phyloP scores from a whole-genome alignment of 345 rosid genomes.

The Salix koriyanagi region DNA sequence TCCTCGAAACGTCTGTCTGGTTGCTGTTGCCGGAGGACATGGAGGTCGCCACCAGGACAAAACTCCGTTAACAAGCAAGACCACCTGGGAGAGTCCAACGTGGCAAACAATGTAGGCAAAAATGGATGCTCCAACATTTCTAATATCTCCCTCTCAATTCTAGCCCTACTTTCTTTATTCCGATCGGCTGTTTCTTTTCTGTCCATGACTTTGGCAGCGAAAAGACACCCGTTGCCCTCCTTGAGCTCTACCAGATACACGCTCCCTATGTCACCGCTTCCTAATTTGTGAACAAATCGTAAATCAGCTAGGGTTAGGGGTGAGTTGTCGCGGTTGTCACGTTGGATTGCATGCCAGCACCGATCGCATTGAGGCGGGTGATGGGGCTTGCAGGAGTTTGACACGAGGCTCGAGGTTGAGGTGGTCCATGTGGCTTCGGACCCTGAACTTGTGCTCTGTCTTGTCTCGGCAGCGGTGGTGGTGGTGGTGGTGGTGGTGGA shows the following conservation, averaged over 20 bases:
- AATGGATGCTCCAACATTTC: slow-evolving; percentile 79
- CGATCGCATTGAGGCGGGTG: slow-evolving; percentile 48
- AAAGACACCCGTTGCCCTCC: slow-evolving; percentile 49
- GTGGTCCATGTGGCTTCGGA: slow-evolving; percentile 30
- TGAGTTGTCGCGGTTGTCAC: slow-evolving; percentile 16
- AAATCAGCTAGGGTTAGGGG: slow-evolving; percentile 47
- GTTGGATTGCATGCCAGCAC: slow-evolving; percentile 50
- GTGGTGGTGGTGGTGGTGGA: slow-evolving; percentile 26
- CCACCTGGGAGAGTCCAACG: slow-evolving; percentile 65
- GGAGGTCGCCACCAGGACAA: slow-evolving; percentile 86
- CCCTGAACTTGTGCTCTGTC: slow-evolving; percentile 40
- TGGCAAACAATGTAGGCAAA: slow-evolving; percentile 68
- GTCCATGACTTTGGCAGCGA: slow-evolving; percentile 86
- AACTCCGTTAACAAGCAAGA: slow-evolving; percentile 73
- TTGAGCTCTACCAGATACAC: slow-evolving; percentile 71
- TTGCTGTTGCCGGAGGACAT: slow-evolving; percentile 67
- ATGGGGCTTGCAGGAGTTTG: slow-evolving; percentile 28
- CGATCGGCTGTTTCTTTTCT: slow-evolving; percentile 55
- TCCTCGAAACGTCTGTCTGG: slow-evolving; percentile 62
- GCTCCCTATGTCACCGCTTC: slow-evolving; percentile 90
- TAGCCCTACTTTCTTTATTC: slow-evolving; percentile 64
- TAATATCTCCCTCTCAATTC: slow-evolving; percentile 64
- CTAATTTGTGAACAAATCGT: slow-evolving; percentile 60
- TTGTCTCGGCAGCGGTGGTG: slow-evolving; percentile 15
- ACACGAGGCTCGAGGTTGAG: slow-evolving; percentile 16